Base-by-base conservation (phyloP, 1,284 basidiomycete species). In the Blastosporella zonata region DNA sequence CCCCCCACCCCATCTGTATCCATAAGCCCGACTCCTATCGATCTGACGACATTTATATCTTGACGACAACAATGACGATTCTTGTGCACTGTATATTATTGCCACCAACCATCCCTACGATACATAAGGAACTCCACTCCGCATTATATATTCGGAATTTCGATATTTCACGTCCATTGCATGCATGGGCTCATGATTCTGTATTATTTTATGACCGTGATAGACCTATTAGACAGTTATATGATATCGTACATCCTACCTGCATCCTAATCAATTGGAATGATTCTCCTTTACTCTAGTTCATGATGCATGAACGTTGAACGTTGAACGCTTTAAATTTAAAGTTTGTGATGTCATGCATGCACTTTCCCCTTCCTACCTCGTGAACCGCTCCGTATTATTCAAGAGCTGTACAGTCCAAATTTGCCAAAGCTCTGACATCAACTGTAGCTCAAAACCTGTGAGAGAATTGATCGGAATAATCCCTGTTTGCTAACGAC, bases 11-110 rank as follows among this genome's bases (percentile, higher is more conserved):
- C 21, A 37, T 27, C 18, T 47, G 43, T 47, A 56, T 43, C 43
- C 31, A 20, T 47, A 47, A 22, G 27, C 18, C 21, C 15, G 36
- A 31, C 17, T 28, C 21, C 31, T 6, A 9, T 31, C 12, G n/a
- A n/a, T n/a, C n/a, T n/a, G 29, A 31, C 29, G 12, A 31, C 7
- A 6, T 7, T 31, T 13, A 40, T 29, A 20, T 43, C 40, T 46
- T 47, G 23, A 46, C 28, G 7, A 43, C 41, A 25, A 50, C 28
- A 13, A 31, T 43, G 35, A 50, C 17, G 45, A 46, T 21, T 37
- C 36, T 22, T 22, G 9, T 20, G 31, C 22, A 42, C 27, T 38
- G 33, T 31, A 37, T 22, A 37, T 17, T 13, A 37, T 20, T 12
- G 10, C 34, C 34, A 35, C 34, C n/a, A n/a, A n/a, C n/a, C n/a